Base-by-base conservation (phyloP, 768 basidiomycete genomes). In the Tricholoma sp. region DNA sequence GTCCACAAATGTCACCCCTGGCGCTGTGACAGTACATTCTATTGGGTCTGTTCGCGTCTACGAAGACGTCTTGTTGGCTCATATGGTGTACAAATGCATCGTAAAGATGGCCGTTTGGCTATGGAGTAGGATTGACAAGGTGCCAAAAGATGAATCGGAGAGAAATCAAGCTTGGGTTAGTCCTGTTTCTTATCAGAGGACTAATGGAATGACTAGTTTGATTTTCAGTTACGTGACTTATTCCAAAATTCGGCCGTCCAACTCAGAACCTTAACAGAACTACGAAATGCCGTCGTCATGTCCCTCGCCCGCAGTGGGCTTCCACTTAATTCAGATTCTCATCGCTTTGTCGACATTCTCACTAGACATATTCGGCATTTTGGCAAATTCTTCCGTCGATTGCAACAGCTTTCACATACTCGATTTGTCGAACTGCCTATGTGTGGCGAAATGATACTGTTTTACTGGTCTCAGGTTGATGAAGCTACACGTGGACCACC, bases 401-500 rank as follows among this genome's bases (percentile, higher is more conserved):
- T 92, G 60, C 87, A 91, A 59, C 84, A 88, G 63, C 75, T 86
- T 17, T 76, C 80, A 9, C 62, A 73, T 17, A 56, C 74, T 39
- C 81, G 81, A 17, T 93, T 94, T 65, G 79, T 86, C 6, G 68
- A 72, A 39, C 70, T 92, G 20, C 85, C 88, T 2, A 68, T 73
- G 44, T 89, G 85, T 62, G 79, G 77, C 31, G 83, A 86, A 53
- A 66, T 91, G 24, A 80, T 94, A 50, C 73, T 90, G 29, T 92
- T 83, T 62, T 92, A 91, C 65, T 94, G 91, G 91, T 80, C 78
- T 31, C 84, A 89, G 64, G 84, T 94, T 18, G 82, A 85, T 8
- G 79, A 85, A 56, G 87, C 91, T n/a, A 82, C 86, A 13, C 68
- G 75, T 53, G 77, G 76, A 37, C 74, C 83, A 5, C 64, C 74